A percentile compares a stretch with the other conserved stretches of the same genome.
These are phyloP conservation scores for Yarrowia phangngaensis DNA, from an alignment of 805 yeast genomes.

Conservation along the genomic window DNA sequence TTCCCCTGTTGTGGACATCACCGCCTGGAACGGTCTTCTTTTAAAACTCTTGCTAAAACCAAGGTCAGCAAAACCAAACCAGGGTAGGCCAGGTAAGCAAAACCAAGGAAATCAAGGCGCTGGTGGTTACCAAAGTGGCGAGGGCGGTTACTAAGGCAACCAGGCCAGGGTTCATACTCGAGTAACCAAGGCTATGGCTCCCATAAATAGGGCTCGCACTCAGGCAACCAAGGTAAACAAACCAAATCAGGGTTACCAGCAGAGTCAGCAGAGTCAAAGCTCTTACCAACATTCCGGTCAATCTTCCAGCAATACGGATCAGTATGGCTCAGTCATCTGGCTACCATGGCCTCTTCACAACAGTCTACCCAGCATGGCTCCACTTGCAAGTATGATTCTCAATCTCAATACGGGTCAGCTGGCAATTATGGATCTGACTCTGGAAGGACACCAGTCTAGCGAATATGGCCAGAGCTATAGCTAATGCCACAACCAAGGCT, in stretches of 20 bases:
- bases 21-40: no score
- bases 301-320: constrained; percentile 3
- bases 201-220: constrained; percentile 1
- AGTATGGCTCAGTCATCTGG: background rate
- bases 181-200: background rate
- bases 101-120: no score
- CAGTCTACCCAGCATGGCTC: constrained; percentile 2
- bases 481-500: constrained; percentile 1
- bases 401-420: background rate
- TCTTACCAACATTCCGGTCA: background rate
- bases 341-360: background rate
- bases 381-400: background rate
- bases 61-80: no score
- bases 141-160: constrained; percentile 1
- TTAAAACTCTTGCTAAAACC: no score
- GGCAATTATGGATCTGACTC: background rate
- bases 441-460: no score
- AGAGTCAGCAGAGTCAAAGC: no score
- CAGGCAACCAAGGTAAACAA: background rate
- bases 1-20: no score
- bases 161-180: background rate
- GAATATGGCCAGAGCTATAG: constrained; percentile 3
- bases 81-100: no score
- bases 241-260: no score
- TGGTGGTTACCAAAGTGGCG: no score